These are phyloP conservation scores for Phragmites australis DNA, from an alignment of 176 grass and related monocot species.

Conservation along the genomic window DNA sequence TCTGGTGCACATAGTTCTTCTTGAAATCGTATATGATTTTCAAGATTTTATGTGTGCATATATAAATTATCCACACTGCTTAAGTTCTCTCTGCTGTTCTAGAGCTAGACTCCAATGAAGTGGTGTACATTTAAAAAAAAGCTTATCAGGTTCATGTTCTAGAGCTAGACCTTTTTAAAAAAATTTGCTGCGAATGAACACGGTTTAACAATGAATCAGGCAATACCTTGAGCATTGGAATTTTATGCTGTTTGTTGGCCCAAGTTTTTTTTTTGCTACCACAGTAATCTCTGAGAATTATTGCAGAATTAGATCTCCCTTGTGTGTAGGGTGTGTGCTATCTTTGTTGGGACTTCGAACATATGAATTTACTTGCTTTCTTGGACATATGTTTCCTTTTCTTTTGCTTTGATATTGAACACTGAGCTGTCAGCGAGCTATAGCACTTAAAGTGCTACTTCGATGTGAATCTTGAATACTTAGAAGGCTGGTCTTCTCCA, in stretches of 20 bases:
- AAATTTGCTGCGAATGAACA: neutral
- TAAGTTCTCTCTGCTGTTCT: slow-evolving; percentile 56
- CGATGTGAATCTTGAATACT: neutral
- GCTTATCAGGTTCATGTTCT: neutral
- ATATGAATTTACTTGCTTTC: neutral
- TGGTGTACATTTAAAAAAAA: slow-evolving; percentile 24
- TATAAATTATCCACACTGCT: slow-evolving; percentile 44
- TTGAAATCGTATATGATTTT: slow-evolving; percentile 30
- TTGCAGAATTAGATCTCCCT: neutral
- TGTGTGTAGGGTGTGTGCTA: neutral
- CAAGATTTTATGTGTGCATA: slow-evolving; percentile 53
- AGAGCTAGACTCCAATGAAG: slow-evolving; percentile 49
- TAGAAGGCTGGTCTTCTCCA: neutral
- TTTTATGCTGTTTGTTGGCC: neutral
- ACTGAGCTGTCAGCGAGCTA: neutral
- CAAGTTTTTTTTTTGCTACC: neutral
- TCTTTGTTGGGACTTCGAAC: neutral
- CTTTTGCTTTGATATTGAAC: neutral
- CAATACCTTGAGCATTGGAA: neutral
- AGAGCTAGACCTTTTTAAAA: neutral
- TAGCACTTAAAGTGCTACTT: neutral
- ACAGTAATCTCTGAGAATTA: neutral
- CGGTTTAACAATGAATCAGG: neutral
- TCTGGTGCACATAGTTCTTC: slow-evolving; percentile 55
- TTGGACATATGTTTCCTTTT: neutral